Base-by-base conservation (phyloP, 768 basidiomycete species). In the Termitomyces sp. region DNA sequence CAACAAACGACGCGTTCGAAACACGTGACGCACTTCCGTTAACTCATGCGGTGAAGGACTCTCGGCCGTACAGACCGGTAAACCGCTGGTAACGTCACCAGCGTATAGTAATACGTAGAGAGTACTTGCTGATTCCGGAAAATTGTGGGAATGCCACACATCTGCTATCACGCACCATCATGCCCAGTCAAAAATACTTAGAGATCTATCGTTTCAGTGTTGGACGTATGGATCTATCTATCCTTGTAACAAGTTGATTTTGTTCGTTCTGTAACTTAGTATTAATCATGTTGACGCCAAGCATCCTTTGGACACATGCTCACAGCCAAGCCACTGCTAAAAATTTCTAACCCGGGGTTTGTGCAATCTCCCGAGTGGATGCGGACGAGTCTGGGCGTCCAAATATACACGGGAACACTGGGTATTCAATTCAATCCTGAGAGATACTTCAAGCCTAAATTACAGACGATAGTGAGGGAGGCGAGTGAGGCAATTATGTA, bases 221-320 rank as follows among this genome's bases (percentile, higher is more conserved):
- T 61, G 59, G 50, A 32, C 57, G 44, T 57, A 58, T 60, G 45
- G 49, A 59, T 32, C 12, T 32, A 55, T 59, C 44, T 61, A 56
- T 63, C 53, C 57, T 54, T 61, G 62, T 44, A 59, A 61, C 58
- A 33, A 15, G 51, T 22, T 65, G 60, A 57, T 54, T 46, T 40
- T 28, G 28, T 28, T 28, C 28, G 53, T 56, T 61, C 51, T 58
- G 57, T 54, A 61, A 59, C 49, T 57, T n/a, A n/a, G n/a, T n/a
- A n/a, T n/a, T n/a, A 56, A 20, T 35, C 11, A 20, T 57, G 33
- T 57, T 39, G 39, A 55, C 55, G 68, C 66, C 66, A 69, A 66
- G 63, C 46, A 49, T 28, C n/a, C 49, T 33, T 53, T 64, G 63
- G 57, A 63, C 67, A 68, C 67, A 59, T 65, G 65, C 51, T 55